Evolutionary conservation across 352 stramenopile species (phyloP), one percentile per base, ranked within the genome.

Genomic region (Blastocystis sp.): DNA sequence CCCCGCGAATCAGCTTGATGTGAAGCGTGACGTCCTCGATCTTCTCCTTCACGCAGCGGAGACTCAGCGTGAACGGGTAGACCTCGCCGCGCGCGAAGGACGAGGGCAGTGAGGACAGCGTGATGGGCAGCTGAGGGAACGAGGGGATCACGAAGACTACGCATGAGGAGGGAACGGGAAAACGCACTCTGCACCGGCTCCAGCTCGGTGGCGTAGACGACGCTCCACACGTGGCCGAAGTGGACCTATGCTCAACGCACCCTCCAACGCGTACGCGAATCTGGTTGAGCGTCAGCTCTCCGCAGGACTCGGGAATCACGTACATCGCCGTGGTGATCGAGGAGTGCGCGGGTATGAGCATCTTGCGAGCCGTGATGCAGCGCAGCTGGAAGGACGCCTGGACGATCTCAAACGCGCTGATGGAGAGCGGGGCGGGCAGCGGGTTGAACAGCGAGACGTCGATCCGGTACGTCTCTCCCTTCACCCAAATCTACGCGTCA

Each of bases 41-140:
- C 29, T 33, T 29, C n/a, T 80, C 33, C 31, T 41, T 63, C 69
- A 80, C 9, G 19, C 69, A 80, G 45, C 69, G 69, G 29, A 80
- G 69, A 29, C 39, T 62, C 35, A 80, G 24, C 29, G 33, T 45
- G 39, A 80, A 29, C 37, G 45, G 16, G n/a, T 80, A 41, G n/a
- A 29, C 24, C 37, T 80, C 69, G 21, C 69, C 69, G 3, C 1
- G 16, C 19, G 39, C 16, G 1, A 62, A 29, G 1, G 37, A 24
- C 24, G 55, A 26, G 9, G 69, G 69, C 24, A 45, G 10, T 10
- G 69, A 37, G 26, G 69, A 80, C 0, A 80, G 35, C n/a, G 69
- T 80, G n/a, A 80, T 62, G 21, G 69, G 69, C 26, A 80, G 69
- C 31, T 80, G 37, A 9, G 69, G 69, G 41, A 80, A 80, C 19